Conservation (phyloP, 2,329 filamentous ascomycete genomes). For the Colletotrichum sp. region DNA sequence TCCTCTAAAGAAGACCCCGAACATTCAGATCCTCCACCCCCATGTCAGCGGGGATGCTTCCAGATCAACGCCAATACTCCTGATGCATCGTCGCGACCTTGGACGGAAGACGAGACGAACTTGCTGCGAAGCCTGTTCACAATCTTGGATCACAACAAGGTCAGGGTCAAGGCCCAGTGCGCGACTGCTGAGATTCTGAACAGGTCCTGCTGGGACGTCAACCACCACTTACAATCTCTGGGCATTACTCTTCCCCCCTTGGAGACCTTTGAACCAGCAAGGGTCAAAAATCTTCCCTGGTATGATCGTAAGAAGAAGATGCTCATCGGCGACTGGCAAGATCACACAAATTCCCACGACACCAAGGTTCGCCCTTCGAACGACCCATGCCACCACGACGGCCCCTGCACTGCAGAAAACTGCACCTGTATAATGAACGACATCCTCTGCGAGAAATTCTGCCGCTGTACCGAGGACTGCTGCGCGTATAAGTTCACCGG, state of each 20-base stretch:
- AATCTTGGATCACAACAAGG: slow-evolving; percentile 44
- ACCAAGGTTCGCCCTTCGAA: slow-evolving; percentile 62
- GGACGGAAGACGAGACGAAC: slow-evolving; percentile 54
- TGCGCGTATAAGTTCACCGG: slow-evolving; percentile 71
- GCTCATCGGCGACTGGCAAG: slow-evolving; percentile 59
- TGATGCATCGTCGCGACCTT: slow-evolving; percentile 31
- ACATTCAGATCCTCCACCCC: slow-evolving; percentile 18
- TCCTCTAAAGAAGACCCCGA: slow-evolving; percentile 1
- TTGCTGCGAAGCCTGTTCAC: slow-evolving; percentile 53
- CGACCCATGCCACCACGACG: slow-evolving; percentile 73
- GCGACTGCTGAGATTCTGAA: slow-evolving; percentile 54
- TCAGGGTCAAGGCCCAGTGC: slow-evolving; percentile 50
- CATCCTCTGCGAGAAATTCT: slow-evolving; percentile 76
- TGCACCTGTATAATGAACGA: slow-evolving; percentile 68
- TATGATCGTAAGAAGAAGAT: slow-evolving; percentile 62
- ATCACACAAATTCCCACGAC: slow-evolving; percentile 58
- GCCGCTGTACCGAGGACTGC: slow-evolving; percentile 62
- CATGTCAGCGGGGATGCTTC: slow-evolving; percentile 50
- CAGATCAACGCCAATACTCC: slow-evolving; percentile 23
- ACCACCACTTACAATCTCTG: slow-evolving; percentile 45
- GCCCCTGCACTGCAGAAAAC: slow-evolving; percentile 62
- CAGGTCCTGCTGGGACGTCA: slow-evolving; percentile 58
- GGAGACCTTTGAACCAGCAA: slow-evolving; percentile 28
- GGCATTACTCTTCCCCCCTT: slow-evolving; percentile 35
- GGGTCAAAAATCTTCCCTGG: slow-evolving; percentile 54